These are phyloP conservation scores for Boletus rufocinnamomeus DNA, from an alignment of 768 basidiomycete species.

Conservation along the genomic window DNA sequence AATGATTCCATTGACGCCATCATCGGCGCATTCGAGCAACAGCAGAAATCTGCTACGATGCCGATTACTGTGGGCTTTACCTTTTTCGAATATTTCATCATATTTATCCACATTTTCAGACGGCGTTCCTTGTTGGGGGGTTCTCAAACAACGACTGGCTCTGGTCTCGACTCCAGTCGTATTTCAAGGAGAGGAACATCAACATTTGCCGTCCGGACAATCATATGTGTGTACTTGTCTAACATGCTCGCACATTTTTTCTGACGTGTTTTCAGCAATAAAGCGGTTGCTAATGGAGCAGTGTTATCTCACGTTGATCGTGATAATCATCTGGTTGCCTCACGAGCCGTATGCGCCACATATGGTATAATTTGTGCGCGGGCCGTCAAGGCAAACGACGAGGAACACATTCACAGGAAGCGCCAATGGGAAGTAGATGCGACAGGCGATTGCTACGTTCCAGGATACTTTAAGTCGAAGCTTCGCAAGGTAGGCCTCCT, in stretches of 20 bases:
- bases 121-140: slow-evolving; percentile 17
- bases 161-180: slow-evolving; percentile 12
- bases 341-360: slow-evolving; percentile 5
- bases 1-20: slow-evolving; percentile 7
- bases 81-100: not conserved
- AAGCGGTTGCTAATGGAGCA: slow-evolving; percentile 10
- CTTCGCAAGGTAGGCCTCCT: slow-evolving; percentile 6
- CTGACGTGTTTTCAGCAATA: slow-evolving; percentile 6
- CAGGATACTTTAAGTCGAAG: slow-evolving; percentile 17
- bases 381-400: not conserved
- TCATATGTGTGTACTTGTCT: slow-evolving; percentile 6
- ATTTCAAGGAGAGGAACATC: slow-evolving; percentile 7
- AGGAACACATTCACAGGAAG: slow-evolving; percentile 12
- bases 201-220: slow-evolving; percentile 6
- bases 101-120: slow-evolving; percentile 1
- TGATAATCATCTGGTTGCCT: not conserved
- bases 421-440: slow-evolving; percentile 11
- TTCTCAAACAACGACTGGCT: slow-evolving; percentile 13
- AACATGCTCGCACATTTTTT: not conserved
- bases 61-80: slow-evolving; percentile 5
- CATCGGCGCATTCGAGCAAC: slow-evolving; percentile 15
- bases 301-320: slow-evolving; percentile 10
- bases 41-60: not conserved
- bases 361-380: slow-evolving; percentile 9
- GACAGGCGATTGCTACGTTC: slow-evolving; percentile 10